These are phyloP conservation scores for Trichophyton simii DNA, from an alignment of 2,329 filamentous ascomycete genomes.

Conservation along the genomic window DNA sequence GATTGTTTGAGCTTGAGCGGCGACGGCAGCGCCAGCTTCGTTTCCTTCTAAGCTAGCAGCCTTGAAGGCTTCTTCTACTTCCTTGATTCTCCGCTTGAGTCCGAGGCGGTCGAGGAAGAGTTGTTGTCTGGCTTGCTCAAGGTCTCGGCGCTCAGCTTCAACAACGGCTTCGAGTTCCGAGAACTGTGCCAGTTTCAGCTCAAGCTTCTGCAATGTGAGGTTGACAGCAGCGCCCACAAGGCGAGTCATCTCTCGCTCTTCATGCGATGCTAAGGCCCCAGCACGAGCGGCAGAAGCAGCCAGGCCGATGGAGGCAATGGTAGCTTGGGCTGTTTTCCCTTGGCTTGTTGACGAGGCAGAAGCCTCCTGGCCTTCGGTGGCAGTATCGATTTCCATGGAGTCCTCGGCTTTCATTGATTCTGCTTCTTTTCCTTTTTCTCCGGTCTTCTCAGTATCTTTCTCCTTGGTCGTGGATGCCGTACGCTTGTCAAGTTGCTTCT, in stretches of 20 bases:
- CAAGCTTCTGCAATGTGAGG: slow-evolving; percentile 85
- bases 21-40: slow-evolving; percentile 30
- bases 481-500: slow-evolving; percentile 60
- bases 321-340: slow-evolving; percentile 36
- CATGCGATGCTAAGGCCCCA: slow-evolving; percentile 80
- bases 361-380: slow-evolving; percentile 19
- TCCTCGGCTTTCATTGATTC: slow-evolving; percentile 41
- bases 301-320: slow-evolving; percentile 51
- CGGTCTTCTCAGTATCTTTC: slow-evolving; percentile 35
- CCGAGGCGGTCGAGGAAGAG: slow-evolving; percentile 83
- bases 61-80: slow-evolving; percentile 61
- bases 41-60: slow-evolving; percentile 31
- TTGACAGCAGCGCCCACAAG: slow-evolving; percentile 88
- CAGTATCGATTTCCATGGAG: slow-evolving; percentile 45
- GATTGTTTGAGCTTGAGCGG: slow-evolving; percentile 23
- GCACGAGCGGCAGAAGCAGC: slow-evolving; percentile 76
- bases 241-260: slow-evolving; percentile 91
- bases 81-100: slow-evolving; percentile 76
- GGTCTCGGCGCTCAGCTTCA: slow-evolving; percentile 79
- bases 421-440: slow-evolving; percentile 35
- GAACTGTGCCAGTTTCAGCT: slow-evolving; percentile 92
- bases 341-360: slow-evolving; percentile 37
- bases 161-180: slow-evolving; percentile 89
- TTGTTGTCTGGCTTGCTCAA: slow-evolving; percentile 83
- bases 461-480: slow-evolving; percentile 42